Evolutionary conservation across 495 filamentous ascomycete genomes (phyloP), one percentile per base, ranked within the genome.

Genomic region (Haplographium delicatum): DNA sequence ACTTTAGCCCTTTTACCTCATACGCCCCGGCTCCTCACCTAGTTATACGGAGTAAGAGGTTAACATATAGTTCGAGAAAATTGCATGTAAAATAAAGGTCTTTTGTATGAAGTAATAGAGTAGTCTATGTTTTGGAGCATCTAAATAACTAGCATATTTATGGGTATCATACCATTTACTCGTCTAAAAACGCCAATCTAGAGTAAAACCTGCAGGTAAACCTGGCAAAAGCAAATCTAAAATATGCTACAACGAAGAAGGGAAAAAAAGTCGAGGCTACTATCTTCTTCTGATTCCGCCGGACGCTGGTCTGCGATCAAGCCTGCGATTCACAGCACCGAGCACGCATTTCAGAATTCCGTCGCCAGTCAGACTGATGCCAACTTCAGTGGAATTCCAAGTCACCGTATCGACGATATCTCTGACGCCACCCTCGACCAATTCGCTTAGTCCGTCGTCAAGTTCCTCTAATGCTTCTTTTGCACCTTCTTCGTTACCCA

Each of bases 321-420:
- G 62, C 47, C 77, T 63, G 53, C 72, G 70, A 58, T 85, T 75
- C 11, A 91, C 85, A 9, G 83, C 80, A 5, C 89, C 89, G 13
- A 96, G 69, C 2, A 94, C 44, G 9, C 76, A 77, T 67, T 96
- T 97, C 48, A 97, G 63, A 47, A 97, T 85, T 0, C 79, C 83
- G 3, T 91, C 82, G 0, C 73, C 82, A 37, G 74, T 76, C 38
- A 62, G 37, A 4, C 56, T 46, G 9, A 62, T 33, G 5, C 51
- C 55, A 84, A 62, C 28, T 63, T 69, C 48, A 30, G 30, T 50
- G 34, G 48, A n/a, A 18, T 47, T 54, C 78, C 84, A 95, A 6
- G 85, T 85, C 19, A 93, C 83, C 0, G 91, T 96, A 69, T 98
- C 93, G 3, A 97, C 90, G 51, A 98, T 97, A 70, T 98, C 93